Base-by-base conservation (phyloP, 2,329 filamentous ascomycete species). In the Clonostachys sp. region DNA sequence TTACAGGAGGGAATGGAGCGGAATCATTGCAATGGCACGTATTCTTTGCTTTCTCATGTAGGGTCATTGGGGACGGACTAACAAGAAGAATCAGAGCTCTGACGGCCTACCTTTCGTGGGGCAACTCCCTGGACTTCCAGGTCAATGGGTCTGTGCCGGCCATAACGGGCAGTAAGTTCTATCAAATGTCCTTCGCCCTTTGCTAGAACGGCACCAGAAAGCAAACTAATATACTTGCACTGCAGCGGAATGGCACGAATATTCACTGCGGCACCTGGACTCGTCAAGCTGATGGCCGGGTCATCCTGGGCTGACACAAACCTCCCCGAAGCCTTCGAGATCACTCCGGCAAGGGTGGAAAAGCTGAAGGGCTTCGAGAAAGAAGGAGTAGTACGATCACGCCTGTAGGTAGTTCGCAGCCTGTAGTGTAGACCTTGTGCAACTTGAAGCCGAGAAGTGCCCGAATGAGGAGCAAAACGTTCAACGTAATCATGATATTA, bases 141-240 rank as follows among this genome's bases (percentile, higher is more conserved):
- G 45, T 8, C 50, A 52, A 16, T 52, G 50, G 50, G 33, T 52
- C 38, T 50, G 50, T 42, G 50, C 50, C 39, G 50, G 50, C 5
- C 50, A 50, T 34, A 43, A 52, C 35, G 50, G 50, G 43, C 50
- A 52, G 48, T 52, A 48, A 46, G 50, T 48, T 40, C 42, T 12
- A 16, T n/a, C 18, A 18, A 36, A 42, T 42, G 8, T 40, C 38
- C 24, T 30, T 30, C 24, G 24, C 24, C 3, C 24, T 40, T 40
- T 2, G 14, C 36, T 8, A 7, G 12, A 20, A 17, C 20, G 9
- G 1, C 3, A 20, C 12, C 1, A n/a, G 12, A 41, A 17, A 41
- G 16, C 6, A 41, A 14, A 12, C 40, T 20, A 42, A 42, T 42
- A 17, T 17, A 5, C 12, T 30, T 24, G 6, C 20, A 13, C 41